A percentile compares a stretch with the other conserved stretches of the same genome.
Evolutionary conservation across 176 grass and related monocot genomes (phyloP).

Genomic region (Elymus sibiricus): DNA sequence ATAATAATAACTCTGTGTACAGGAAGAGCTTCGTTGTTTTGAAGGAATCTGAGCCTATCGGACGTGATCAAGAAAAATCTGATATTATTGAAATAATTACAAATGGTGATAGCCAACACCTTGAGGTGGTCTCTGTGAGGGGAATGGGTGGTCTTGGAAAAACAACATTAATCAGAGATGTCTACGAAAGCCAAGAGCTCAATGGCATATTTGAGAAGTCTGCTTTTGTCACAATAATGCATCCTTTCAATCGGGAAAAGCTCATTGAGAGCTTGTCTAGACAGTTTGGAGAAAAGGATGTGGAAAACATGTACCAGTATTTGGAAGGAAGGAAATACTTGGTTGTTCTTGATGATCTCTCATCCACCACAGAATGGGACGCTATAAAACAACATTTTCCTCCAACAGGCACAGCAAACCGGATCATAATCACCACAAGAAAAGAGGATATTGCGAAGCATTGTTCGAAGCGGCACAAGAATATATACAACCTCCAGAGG

Average conservation of each 20-base stretch:
- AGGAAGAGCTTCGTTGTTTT: not conserved
- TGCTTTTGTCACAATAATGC: constrained; percentile 23
- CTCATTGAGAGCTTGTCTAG: constrained; percentile 1
- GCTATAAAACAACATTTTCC: not conserved
- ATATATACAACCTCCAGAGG: not conserved
- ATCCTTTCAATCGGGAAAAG: not conserved
- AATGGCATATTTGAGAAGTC: not conserved
- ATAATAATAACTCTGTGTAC: not conserved
- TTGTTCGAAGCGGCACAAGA: not conserved
- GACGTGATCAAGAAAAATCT: not conserved
- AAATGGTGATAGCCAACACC: not conserved
- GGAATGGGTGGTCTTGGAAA: constrained; percentile 41
- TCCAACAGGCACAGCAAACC: not conserved
- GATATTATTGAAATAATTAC: not conserved
- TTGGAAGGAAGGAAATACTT: not conserved
- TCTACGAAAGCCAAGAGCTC: not conserved
- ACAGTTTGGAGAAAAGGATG: not conserved
- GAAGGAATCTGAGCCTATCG: not conserved
- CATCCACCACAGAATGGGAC: not conserved
- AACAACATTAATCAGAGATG: constrained; percentile 28
- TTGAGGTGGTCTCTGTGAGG: constrained; percentile 1
- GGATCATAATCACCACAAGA: constrained; percentile 39
- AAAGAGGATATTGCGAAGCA: not conserved
- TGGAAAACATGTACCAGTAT: not conserved
- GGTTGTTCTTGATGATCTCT: constrained; percentile 15